Evolutionary conservation across 352 stramenopile genomes (phyloP).

Genomic region (Phytophthora capsici): DNA sequence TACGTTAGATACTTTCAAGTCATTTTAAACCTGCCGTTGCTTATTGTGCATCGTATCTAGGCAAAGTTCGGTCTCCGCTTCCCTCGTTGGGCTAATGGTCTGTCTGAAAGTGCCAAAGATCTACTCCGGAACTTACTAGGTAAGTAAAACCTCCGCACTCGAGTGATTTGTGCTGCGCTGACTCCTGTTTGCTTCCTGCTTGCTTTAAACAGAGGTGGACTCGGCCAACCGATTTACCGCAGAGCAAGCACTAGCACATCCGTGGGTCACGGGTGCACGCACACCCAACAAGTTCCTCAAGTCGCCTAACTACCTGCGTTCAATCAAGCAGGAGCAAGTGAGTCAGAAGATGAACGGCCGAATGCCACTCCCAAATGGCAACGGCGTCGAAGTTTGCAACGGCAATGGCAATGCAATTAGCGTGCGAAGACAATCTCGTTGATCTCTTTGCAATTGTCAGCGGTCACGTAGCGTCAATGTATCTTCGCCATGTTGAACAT

Average conservation of each 20-base stretch:
- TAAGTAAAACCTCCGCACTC: conserved; percentile 14
- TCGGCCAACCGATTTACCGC: conserved; percentile 79
- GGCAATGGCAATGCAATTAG: conserved; percentile 44
- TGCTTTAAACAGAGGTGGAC: conserved; percentile 68
- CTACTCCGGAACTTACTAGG: conserved; percentile 81
- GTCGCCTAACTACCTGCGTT: conserved; percentile 86
- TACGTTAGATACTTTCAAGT: conserved; percentile 31
- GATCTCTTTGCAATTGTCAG: conserved; percentile 15
- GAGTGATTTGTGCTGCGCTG: neutral
- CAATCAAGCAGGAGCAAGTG: conserved; percentile 78
- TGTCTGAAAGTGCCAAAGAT: conserved; percentile 89
- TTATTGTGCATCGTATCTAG: conserved; percentile 40
- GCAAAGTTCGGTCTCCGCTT: conserved; percentile 96
- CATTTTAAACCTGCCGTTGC: neutral
- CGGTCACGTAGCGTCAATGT: conserved; percentile 6
- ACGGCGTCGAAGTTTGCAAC: conserved; percentile 24
- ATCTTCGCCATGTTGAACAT: conserved; percentile 6
- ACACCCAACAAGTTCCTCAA: conserved; percentile 89
- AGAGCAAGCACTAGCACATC: conserved; percentile 82
- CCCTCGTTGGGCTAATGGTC: conserved; percentile 91
- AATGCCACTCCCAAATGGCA: conserved; percentile 20
- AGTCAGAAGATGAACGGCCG: conserved; percentile 45
- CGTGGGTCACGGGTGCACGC: conserved; percentile 86
- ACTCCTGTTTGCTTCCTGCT: neutral
- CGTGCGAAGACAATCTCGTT: conserved; percentile 73